Base-by-base conservation (phyloP, 148 eudicot species). In the Rhododendron griersonianum region DNA sequence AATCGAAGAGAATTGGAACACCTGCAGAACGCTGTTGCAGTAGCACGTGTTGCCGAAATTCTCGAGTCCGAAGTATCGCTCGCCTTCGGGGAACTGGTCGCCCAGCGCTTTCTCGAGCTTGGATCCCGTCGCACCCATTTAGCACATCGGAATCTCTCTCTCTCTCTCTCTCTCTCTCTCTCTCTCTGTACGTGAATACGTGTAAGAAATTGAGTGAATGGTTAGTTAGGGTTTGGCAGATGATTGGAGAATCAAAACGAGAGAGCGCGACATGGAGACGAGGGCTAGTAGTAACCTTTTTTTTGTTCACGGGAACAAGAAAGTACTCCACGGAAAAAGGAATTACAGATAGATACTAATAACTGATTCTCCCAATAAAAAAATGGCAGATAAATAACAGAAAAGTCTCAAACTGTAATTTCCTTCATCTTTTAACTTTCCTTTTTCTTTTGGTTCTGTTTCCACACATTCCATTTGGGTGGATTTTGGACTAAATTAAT, bases 81-180 rank as follows among this genome's bases (percentile, higher is more conserved):
- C 98, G 86, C 96, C 96, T 90, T 95, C 98, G 41, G 98, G 98
- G 73, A 95, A 95, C 65, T 95, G 98, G 87, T 95, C 98, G 33
- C 98, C 98, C 4, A 95, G 93, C 83, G 95, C 96, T 88, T 95
- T 95, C 92, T 95, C 98, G 51, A 95, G 93, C 90, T 92, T 95
- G 39, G 98, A 95, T 53, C 98, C 98, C 67, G 95, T 87, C 14
- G 94, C 93, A 73, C 96, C 99, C 99, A 96, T 95, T 77, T 44
- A 44, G 28, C 28, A 19, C 80, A 39, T 39, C 80, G 10, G 30
- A 8, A 23, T 21, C 80, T 41, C 48, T 77, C 50, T 77, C 48
- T 39, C 80, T 18, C 80, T 39, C 48, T 76, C 80, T 33, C 77
- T 75, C 78, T 74, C 39, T 11, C 39, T 30, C 44, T 35, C 19